A percentile compares a stretch with the other conserved stretches of the same genome.
Evolutionary conservation across 2,329 filamentous ascomycete genomes (phyloP).

Genomic region (Drechslerella stenobrocha): DNA sequence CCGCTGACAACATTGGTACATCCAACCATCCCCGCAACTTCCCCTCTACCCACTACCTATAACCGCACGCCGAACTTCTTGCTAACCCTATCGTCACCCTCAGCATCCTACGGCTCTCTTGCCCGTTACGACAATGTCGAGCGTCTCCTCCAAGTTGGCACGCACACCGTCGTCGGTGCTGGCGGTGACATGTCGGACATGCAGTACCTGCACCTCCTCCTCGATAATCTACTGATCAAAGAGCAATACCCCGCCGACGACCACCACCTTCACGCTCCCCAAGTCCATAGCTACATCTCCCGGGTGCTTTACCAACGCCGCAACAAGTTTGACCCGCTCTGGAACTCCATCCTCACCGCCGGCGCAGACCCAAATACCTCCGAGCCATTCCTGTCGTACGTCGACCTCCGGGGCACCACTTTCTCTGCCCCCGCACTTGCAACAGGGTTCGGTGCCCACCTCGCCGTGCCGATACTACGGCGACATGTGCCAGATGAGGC

Average conservation of each 20-base stretch:
- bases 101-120: constrained; percentile 95
- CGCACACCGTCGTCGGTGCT: constrained; percentile 83
- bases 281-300: constrained; percentile 92
- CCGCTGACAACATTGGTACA: constrained; percentile 91
- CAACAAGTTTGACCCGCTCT: constrained; percentile 93
- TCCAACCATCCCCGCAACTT: constrained; percentile 26
- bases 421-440: constrained; percentile 86
- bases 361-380: constrained; percentile 67
- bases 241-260: constrained; percentile 73
- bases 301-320: constrained; percentile 96
- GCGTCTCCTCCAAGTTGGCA: constrained; percentile 86
- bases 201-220: constrained; percentile 72
- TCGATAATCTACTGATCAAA: constrained; percentile 81
- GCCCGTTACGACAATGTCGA: constrained; percentile 97
- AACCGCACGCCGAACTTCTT: constrained; percentile 3
- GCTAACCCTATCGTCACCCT: constrained; percentile 11
- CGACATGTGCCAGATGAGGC: constrained; percentile 81
- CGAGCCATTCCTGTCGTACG: constrained; percentile 74
- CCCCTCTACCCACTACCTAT: constrained; percentile 12
- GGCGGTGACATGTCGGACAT: constrained; percentile 98
- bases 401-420: constrained; percentile 89
- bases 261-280: constrained; percentile 75
- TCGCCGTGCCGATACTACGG: constrained; percentile 89
- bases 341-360: constrained; percentile 92
- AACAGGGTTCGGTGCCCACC: constrained; percentile 88